Conservation (phyloP, 108 stramenopile species). For the Fragilariopsis cylindrus region DNA sequence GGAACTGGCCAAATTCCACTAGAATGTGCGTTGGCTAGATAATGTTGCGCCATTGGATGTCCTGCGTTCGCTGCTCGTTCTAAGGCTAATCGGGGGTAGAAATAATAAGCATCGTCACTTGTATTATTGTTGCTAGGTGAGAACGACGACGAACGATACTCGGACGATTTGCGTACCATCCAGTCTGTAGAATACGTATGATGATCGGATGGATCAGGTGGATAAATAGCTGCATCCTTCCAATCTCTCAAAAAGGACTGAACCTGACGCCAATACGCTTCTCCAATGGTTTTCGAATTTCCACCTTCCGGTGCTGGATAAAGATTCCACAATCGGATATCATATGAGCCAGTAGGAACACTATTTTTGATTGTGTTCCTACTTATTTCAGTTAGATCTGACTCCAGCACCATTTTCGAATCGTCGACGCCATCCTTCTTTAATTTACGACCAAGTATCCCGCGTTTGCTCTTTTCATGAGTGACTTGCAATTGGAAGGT, state of each 20-base stretch:
- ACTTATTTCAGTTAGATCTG: not conserved
- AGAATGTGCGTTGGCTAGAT: constrained; percentile 65
- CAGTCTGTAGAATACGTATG: constrained; percentile 7
- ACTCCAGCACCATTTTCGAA: not conserved
- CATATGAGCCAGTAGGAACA: constrained; percentile 10
- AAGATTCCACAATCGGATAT: constrained; percentile 18
- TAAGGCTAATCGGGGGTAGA: constrained; percentile 36
- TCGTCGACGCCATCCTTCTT: not conserved
- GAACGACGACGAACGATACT: not conserved
- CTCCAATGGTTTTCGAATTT: constrained; percentile 12
- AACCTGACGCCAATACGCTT: constrained; percentile 49
- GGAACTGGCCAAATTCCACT: constrained; percentile 72
- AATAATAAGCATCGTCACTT: not conserved
- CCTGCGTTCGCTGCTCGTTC: constrained; percentile 71
- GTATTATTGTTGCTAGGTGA: not conserved
- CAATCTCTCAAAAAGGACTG: constrained; percentile 30
- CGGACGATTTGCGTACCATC: constrained; percentile 9
- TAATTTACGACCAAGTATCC: not conserved
- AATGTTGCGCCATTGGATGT: constrained; percentile 75
- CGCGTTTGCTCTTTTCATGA: constrained; percentile 19
- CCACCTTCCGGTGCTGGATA: constrained; percentile 22
- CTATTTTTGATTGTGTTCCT: constrained; percentile 4
- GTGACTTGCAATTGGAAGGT: constrained; percentile 36
- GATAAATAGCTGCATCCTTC: constrained; percentile 31
- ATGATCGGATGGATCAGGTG: constrained; percentile 12